These are phyloP conservation scores for Ceratobasidium sp. DNA, from an alignment of 1,284 basidiomycete genomes.

Conservation along the genomic window DNA sequence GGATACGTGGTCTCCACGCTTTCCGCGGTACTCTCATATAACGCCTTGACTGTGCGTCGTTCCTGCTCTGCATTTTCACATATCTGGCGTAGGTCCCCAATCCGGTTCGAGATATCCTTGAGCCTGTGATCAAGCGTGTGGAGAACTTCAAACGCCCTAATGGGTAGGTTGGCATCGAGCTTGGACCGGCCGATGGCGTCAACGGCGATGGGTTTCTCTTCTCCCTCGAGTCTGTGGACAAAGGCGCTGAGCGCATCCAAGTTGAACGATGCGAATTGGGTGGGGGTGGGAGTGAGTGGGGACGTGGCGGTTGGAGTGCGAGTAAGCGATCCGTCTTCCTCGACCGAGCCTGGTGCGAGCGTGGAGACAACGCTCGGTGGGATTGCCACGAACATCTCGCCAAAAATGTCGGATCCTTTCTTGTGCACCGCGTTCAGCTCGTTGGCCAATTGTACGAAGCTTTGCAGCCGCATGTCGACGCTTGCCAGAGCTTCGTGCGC, in stretches of 20 bases:
- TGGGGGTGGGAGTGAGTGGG: constrained; percentile 7
- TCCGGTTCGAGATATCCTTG: constrained; percentile 4
- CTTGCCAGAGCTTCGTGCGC: not conserved
- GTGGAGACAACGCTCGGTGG: constrained; percentile 13
- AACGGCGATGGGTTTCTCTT: constrained; percentile 14
- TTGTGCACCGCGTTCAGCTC: constrained; percentile 21
- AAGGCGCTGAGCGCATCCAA: constrained; percentile 1
- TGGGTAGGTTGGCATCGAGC: constrained; percentile 26
- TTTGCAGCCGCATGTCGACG: constrained; percentile 10
- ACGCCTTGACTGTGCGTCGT: constrained; percentile 4
- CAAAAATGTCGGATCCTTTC: constrained; percentile 24
- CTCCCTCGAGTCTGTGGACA: constrained; percentile 1
- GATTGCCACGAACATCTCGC: constrained; percentile 30
- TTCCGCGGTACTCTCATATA: constrained; percentile 26
- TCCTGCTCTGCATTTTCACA: constrained; percentile 25
- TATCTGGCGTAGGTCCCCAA: constrained; percentile 1
- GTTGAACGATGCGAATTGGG: not conserved
- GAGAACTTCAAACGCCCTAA: constrained; percentile 22
- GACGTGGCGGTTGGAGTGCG: not conserved
- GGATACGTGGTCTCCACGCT: constrained; percentile 30
- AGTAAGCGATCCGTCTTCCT: not conserved
- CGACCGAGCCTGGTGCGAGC: constrained; percentile 2
- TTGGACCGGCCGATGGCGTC: constrained; percentile 23
- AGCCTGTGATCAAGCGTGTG: constrained; percentile 24
- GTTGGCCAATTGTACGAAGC: constrained; percentile 9